Percentiles rank a stretch among this genome's conserved stretches.
phyloP scores from a whole-genome alignment of 495 filamentous ascomycete genomes.

The Neurospora tetrasperma region DNA sequence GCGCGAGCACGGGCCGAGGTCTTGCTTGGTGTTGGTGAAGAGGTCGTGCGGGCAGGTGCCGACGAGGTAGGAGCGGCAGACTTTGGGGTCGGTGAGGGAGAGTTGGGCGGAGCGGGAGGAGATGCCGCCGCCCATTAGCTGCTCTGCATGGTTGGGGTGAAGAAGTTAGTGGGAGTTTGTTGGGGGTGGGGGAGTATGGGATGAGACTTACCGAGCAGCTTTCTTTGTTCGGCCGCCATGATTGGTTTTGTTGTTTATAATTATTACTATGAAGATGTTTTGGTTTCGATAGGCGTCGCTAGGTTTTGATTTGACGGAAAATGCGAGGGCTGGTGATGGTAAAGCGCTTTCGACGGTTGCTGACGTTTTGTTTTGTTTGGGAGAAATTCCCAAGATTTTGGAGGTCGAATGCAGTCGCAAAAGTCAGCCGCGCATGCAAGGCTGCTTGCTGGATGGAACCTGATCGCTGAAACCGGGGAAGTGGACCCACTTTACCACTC shows the following conservation, averaged over 20 bases:
- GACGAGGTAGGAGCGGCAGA: slow-evolving; percentile 88
- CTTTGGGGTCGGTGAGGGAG: slow-evolving; percentile 82
- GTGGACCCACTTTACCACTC: not conserved
- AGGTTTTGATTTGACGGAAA: not conserved
- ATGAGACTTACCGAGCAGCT: slow-evolving; percentile 66
- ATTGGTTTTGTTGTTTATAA: slow-evolving; percentile 8
- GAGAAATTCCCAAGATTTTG: not conserved
- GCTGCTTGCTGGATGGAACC: slow-evolving; percentile 6
- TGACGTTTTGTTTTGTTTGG: not conserved
- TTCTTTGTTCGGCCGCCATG: slow-evolving; percentile 93
- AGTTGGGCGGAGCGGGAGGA: slow-evolving; percentile 66
- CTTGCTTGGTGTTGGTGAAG: slow-evolving; percentile 99
- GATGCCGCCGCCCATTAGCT: slow-evolving; percentile 68
- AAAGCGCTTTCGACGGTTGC: not conserved
- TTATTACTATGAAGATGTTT: no score
- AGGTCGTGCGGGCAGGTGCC: slow-evolving; percentile 97
- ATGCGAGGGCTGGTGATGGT: not conserved
- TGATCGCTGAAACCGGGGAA: slow-evolving; percentile 6
- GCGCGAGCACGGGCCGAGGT: slow-evolving; percentile 84
- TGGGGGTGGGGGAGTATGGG: slow-evolving; percentile 1
- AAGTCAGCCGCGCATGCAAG: slow-evolving; percentile 22
- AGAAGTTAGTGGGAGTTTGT: slow-evolving; percentile 10
- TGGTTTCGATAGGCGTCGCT: no score
- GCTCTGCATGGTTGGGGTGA: slow-evolving; percentile 39
- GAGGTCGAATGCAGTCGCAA: not conserved